phyloP scores from a whole-genome alignment of 345 rosid genomes.

The Corchorus olitorius region DNA sequence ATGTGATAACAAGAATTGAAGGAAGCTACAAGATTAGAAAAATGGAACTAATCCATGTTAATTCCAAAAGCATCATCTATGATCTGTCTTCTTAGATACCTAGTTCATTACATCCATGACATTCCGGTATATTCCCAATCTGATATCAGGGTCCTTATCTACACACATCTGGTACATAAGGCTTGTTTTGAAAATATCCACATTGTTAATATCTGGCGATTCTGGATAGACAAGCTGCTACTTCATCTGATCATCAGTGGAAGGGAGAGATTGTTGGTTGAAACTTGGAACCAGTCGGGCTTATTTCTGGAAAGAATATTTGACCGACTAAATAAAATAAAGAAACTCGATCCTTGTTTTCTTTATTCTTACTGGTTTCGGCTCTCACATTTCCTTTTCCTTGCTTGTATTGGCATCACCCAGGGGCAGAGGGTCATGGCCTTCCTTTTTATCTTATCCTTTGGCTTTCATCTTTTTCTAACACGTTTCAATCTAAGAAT shows the following conservation, averaged over 20 bases:
- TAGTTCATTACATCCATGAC: not conserved
- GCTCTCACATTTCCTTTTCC: too few relatives aligned
- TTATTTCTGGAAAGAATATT: too few relatives aligned
- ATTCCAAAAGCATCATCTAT: not conserved
- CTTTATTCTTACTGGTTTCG: too few relatives aligned
- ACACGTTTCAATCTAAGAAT: too few relatives aligned
- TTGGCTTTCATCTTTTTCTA: too few relatives aligned
- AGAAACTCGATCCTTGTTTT: too few relatives aligned
- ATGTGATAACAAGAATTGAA: not conserved
- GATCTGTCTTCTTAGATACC: not conserved
- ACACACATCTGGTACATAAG: conserved; percentile 56
- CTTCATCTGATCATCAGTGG: conserved; percentile 40
- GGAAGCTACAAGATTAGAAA: not conserved
- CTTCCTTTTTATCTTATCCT: too few relatives aligned
- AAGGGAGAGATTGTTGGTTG: too few relatives aligned
- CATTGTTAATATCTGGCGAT: conserved; percentile 44
- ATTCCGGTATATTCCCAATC: not conserved
- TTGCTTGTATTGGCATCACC: too few relatives aligned
- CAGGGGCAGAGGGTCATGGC: too few relatives aligned
- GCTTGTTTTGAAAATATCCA: conserved; percentile 49
- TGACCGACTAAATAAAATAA: too few relatives aligned
- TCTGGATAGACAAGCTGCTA: conserved; percentile 40
- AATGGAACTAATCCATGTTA: not conserved
- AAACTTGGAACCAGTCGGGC: too few relatives aligned
- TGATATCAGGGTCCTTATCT: conserved; percentile 57